A percentile compares a stretch with the other conserved stretches of the same genome.
Conservation (phyloP, 768 basidiomycete genomes). For the Kwoniella mangroviensis region DNA sequence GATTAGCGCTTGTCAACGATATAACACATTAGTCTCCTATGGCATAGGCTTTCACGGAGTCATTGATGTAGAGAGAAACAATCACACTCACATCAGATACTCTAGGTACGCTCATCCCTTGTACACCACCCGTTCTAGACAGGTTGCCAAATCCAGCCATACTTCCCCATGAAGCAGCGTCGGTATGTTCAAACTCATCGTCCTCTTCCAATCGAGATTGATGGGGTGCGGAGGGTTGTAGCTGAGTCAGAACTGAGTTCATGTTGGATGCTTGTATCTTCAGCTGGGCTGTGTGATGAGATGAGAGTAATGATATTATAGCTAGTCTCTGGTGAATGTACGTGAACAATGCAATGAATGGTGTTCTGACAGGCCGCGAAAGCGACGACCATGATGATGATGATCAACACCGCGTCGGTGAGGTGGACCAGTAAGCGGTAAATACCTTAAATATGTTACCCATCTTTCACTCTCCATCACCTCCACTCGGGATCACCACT, state of each 20-base stretch:
- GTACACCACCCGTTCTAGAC: conserved; percentile 40
- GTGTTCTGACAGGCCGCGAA: conserved; percentile 17
- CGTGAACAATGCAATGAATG: neutral
- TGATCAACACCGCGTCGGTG: conserved; percentile 18
- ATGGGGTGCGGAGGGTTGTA: conserved; percentile 30
- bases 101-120: conserved; percentile 53
- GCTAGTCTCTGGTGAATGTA: neutral
- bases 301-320: neutral
- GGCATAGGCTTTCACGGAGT: too few relatives aligned
- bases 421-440: conserved; percentile 4
- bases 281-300: neutral
- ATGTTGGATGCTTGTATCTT: conserved; percentile 21
- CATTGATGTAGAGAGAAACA: neutral
- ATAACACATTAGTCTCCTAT: too few relatives aligned
- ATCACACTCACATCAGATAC: conserved; percentile 51
- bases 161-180: conserved; percentile 41
- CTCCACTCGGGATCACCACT: conserved; percentile 14
- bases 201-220: conserved; percentile 15
- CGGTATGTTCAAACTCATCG: conserved; percentile 28
- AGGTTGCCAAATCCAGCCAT: conserved; percentile 51
- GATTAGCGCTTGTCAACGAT: too few relatives aligned
- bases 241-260: conserved; percentile 41
- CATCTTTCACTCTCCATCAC: neutral
- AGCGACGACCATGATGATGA: conserved; percentile 18
- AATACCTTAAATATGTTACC: neutral